Evolutionary conservation across 805 yeast genomes (phyloP).

Genomic region (Barnettozyma populi): DNA sequence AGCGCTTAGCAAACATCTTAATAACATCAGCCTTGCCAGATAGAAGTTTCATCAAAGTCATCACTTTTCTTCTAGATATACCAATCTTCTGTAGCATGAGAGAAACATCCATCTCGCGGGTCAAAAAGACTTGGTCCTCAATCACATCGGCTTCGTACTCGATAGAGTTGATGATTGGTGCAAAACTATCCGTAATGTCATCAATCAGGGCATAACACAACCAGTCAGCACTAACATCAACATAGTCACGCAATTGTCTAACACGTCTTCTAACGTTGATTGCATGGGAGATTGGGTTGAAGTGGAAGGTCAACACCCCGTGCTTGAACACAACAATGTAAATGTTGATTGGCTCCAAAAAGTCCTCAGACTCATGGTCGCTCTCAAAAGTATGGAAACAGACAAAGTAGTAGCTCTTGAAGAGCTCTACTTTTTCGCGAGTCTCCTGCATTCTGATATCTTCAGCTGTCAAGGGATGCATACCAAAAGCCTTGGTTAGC

Average conservation of each 20-base stretch:
- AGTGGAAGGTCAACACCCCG: conserved; percentile 91
- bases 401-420: conserved; percentile 85
- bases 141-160: conserved; percentile 80
- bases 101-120: conserved; percentile 69
- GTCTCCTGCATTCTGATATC: conserved; percentile 96
- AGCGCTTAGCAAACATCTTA: conserved; percentile 91
- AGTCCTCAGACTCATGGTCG: conserved; percentile 77
- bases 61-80: conserved; percentile 82
- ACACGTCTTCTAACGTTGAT: conserved; percentile 81
- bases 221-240: conserved; percentile 77
- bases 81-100: conserved; percentile 79
- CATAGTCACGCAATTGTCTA: conserved; percentile 71
- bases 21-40: conserved; percentile 96
- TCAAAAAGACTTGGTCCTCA: conserved; percentile 75
- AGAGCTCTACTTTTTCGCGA: conserved; percentile 94
- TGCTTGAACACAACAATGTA: conserved; percentile 84
- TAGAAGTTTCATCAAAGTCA: conserved; percentile 84
- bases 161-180: conserved; percentile 70
- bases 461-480: conserved; percentile 96
- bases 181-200: conserved; percentile 82
- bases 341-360: conserved; percentile 72
- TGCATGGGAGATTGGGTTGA: conserved; percentile 93
- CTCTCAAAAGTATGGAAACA: conserved; percentile 96
- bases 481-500: conserved; percentile 88
- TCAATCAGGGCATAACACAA: conserved; percentile 75